Conservation (phyloP, 495 filamentous ascomycete genomes). For the Aspergillus sparsus region DNA sequence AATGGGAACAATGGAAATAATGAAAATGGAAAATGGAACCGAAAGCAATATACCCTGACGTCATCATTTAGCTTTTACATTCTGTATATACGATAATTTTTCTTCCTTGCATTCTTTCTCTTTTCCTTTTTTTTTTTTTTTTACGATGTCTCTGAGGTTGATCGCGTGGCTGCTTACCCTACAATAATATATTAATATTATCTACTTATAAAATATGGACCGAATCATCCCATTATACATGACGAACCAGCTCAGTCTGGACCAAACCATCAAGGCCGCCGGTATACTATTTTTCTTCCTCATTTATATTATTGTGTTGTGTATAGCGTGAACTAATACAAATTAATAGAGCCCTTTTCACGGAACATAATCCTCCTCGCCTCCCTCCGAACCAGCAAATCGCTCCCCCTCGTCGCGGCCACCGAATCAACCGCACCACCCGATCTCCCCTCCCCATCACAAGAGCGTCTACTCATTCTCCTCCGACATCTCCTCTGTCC, state of each 20-base stretch:
- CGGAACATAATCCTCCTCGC: not conserved
- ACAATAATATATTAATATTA: not conserved
- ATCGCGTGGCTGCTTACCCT: not conserved
- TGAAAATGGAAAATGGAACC: not conserved
- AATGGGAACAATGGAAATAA: not conserved
- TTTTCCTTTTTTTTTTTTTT: not conserved
- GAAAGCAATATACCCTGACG: conserved; percentile 2
- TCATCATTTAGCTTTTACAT: not conserved
- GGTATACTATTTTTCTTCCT: not conserved
- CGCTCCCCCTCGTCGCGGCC: conserved; percentile 16
- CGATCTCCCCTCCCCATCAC: conserved; percentile 9
- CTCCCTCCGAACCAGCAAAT: conserved; percentile 15
- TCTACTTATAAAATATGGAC: not conserved
- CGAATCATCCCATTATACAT: conserved; percentile 19
- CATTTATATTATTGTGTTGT: not conserved
- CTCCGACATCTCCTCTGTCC: not conserved
- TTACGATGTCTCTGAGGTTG: too few species aligned
- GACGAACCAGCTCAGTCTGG: conserved; percentile 10
- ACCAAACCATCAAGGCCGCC: not conserved
- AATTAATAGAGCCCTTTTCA: not conserved
- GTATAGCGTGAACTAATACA: not conserved
- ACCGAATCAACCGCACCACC: conserved; percentile 10
- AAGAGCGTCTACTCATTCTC: conserved; percentile 11
- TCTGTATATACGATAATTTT: not conserved
- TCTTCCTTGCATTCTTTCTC: not conserved